Evolutionary conservation across 2,329 filamentous ascomycete species (phyloP).

Genomic region (Clarireedia sp.): DNA sequence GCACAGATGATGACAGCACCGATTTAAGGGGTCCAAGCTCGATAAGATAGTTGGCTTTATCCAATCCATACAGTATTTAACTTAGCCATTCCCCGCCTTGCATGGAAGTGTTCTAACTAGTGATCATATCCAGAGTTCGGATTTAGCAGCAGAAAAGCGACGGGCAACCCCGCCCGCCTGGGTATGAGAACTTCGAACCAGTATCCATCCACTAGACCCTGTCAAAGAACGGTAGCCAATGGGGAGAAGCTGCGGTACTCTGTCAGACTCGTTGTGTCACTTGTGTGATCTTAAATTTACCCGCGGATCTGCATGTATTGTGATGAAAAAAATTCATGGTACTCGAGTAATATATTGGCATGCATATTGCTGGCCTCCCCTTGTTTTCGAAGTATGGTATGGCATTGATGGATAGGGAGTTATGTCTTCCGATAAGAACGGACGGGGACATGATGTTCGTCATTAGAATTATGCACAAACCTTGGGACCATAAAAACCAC

Average conservation of each 20-base stretch:
- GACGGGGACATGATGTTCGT: background rate
- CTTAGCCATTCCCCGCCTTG: background rate
- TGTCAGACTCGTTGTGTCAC: background rate
- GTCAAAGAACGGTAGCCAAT: background rate
- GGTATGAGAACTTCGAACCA: background rate
- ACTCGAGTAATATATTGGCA: background rate
- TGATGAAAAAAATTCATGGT: background rate
- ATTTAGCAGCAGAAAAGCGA: too few species aligned
- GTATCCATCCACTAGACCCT: background rate
- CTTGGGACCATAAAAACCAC: background rate
- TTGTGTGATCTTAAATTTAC: background rate
- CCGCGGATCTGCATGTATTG: background rate
- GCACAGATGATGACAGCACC: background rate
- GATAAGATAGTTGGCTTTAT: background rate
- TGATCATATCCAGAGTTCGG: too few species aligned
- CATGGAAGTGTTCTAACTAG: background rate
- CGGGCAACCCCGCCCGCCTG: too few species aligned
- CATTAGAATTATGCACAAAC: background rate
- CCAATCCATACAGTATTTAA: too few species aligned
- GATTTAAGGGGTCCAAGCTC: background rate
- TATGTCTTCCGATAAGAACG: constrained; percentile 1
- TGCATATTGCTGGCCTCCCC: background rate
- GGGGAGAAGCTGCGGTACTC: background rate
- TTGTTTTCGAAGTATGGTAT: background rate
- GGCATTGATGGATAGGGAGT: background rate